Evolutionary conservation across 352 stramenopile genomes (phyloP).

Genomic region (Phytophthora chlamydospora): DNA sequence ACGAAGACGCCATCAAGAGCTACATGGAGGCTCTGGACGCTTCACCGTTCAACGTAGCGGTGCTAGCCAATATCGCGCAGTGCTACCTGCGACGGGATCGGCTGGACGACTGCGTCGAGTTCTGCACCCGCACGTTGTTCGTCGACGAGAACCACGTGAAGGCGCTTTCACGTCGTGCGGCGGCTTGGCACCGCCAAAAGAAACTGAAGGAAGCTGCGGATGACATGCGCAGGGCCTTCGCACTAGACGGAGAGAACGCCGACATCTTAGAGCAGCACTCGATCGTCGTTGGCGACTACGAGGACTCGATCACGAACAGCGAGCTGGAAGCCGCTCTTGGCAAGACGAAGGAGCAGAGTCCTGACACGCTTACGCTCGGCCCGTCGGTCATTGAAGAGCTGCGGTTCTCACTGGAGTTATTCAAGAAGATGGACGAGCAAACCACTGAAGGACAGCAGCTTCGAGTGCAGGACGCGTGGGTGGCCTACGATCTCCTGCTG

Average conservation of each 20-base stretch:
- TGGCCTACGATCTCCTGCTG: constrained; percentile 54
- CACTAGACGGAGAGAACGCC: constrained; percentile 51
- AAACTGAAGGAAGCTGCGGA: constrained; percentile 52
- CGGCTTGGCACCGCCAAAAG: constrained; percentile 55
- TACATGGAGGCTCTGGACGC: constrained; percentile 77
- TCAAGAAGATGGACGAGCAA: constrained; percentile 52
- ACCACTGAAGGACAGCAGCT: background rate
- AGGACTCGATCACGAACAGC: constrained; percentile 51
- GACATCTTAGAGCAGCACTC: constrained; percentile 78
- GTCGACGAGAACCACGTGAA: constrained; percentile 68
- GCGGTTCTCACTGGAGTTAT: constrained; percentile 48
- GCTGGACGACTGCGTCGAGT: constrained; percentile 71
- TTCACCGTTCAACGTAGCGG: constrained; percentile 60
- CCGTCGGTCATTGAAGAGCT: constrained; percentile 46
- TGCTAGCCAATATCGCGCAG: constrained; percentile 80
- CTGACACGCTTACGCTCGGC: background rate
- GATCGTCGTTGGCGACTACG: constrained; percentile 74
- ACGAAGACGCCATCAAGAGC: constrained; percentile 51
- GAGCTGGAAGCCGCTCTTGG: constrained; percentile 35
- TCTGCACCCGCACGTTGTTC: constrained; percentile 69
- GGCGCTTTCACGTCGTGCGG: constrained; percentile 66
- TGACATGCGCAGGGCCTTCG: constrained; percentile 60
- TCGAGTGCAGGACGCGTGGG: constrained; percentile 34
- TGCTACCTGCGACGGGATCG: constrained; percentile 54
- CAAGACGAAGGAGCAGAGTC: background rate